Evolutionary conservation across 106 monocot genomes (phyloP).

Genomic region (Narthecium ossifragum): DNA sequence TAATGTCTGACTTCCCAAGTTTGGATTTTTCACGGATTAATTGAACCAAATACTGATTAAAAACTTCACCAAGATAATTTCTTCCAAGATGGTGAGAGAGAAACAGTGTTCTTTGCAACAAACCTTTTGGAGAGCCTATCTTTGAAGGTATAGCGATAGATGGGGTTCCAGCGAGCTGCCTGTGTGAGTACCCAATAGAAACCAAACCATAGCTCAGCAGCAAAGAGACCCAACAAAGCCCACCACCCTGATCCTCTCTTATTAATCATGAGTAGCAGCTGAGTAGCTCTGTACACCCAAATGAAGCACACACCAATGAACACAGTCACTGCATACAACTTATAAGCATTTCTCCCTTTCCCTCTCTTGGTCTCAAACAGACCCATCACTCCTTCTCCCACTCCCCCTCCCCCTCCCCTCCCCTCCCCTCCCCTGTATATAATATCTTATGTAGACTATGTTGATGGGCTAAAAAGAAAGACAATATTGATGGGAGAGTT

Average conservation of each 20-base stretch:
- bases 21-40: too few relatives aligned
- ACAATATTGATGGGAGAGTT: too few relatives aligned
- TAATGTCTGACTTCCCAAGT: too few relatives aligned
- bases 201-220: slow-evolving; percentile 47
- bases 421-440: neutral
- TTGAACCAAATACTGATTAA: too few relatives aligned
- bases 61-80: too few relatives aligned
- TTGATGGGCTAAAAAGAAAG: too few relatives aligned
- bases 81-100: too few relatives aligned
- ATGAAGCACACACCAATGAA: slow-evolving; percentile 21
- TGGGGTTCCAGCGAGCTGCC: slow-evolving; percentile 28
- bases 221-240: slow-evolving; percentile 32
- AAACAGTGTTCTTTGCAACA: too few relatives aligned
- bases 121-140: slow-evolving; percentile 31
- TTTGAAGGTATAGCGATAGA: slow-evolving; percentile 36
- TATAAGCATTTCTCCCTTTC: slow-evolving; percentile 22
- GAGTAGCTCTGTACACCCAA: slow-evolving; percentile 30
- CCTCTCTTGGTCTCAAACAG: slow-evolving; percentile 18
- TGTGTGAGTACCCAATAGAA: slow-evolving; percentile 45
- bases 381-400: too few relatives aligned
- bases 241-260: slow-evolving; percentile 7
- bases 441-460: too few relatives aligned
- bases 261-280: neutral
- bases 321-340: slow-evolving; percentile 25
- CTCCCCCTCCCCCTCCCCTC: neutral